phyloP scores from a whole-genome alignment of 2,329 filamentous ascomycete species.

The Xylaria sp. region DNA sequence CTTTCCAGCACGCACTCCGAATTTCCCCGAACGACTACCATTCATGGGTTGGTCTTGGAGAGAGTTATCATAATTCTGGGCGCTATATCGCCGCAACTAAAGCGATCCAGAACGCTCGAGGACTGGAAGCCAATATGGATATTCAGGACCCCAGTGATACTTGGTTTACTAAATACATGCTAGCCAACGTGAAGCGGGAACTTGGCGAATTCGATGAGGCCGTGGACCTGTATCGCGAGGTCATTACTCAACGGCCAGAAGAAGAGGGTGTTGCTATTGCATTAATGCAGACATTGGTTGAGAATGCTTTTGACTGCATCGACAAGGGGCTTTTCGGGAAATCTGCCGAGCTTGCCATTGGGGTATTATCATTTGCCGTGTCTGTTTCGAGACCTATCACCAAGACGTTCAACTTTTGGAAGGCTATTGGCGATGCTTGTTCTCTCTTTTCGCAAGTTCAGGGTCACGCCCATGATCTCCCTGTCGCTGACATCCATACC shows the following conservation, averaged over 20 bases:
- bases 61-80: constrained; percentile 94
- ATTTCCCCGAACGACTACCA: constrained; percentile 88
- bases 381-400: constrained; percentile 64
- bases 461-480: constrained; percentile 67
- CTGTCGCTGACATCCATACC: constrained; percentile 59
- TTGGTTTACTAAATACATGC: constrained; percentile 97
- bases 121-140: constrained; percentile 67
- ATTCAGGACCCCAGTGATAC: constrained; percentile 67
- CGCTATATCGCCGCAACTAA: constrained; percentile 93
- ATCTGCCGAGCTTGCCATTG: constrained; percentile 71
- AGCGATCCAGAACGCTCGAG: constrained; percentile 84
- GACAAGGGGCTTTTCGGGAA: constrained; percentile 88
- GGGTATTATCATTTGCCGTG: constrained; percentile 71
- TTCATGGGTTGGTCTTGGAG: constrained; percentile 95
- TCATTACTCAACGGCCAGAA: constrained; percentile 68
- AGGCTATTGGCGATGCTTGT: constrained; percentile 86
- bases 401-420: constrained; percentile 93
- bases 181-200: constrained; percentile 92
- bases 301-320: constrained; percentile 77
- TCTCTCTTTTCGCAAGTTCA: constrained; percentile 83
- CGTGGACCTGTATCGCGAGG: constrained; percentile 74
- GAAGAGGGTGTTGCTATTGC: constrained; percentile 91
- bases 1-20: constrained; percentile 86
- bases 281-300: constrained; percentile 84
- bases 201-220: constrained; percentile 89